Percentiles rank a stretch among this genome's conserved stretches.
Conservation (phyloP, 208 protist species). For the Trypanosoma scelopori region DNA sequence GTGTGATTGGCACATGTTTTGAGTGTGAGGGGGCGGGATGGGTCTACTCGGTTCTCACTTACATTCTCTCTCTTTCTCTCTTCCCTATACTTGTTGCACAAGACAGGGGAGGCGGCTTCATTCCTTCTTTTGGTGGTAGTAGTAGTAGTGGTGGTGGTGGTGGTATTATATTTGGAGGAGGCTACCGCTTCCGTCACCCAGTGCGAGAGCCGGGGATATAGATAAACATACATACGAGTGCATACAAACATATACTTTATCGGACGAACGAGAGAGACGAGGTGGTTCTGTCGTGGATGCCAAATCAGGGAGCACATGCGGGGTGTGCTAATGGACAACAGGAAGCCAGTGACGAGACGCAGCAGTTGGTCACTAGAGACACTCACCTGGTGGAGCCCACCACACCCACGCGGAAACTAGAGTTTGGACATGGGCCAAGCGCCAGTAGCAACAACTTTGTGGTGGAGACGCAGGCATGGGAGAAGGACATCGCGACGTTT, state of each 20-base stretch:
- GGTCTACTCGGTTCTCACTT: no score
- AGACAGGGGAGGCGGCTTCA: not conserved
- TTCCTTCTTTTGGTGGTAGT: not conserved
- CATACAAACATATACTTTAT: no score
- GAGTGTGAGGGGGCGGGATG: no score
- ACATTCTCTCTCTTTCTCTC: no score
- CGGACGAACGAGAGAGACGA: no score
- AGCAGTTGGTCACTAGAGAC: not conserved
- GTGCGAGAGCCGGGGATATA: no score
- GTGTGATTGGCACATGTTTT: no score
- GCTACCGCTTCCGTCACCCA: no score
- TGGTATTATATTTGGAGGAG: no score
- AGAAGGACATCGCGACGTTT: conserved; percentile 12
- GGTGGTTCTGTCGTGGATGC: not conserved
- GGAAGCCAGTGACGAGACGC: not conserved
- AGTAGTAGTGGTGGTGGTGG: no score
- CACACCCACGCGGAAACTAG: conserved; percentile 17
- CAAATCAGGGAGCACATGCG: not conserved
- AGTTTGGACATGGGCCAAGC: conserved; percentile 4
- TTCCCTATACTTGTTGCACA: no score
- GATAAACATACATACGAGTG: not conserved
- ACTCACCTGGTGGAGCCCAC: not conserved
- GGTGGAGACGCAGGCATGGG: not conserved
- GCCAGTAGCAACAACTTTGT: not conserved
- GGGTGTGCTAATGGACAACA: not conserved